phyloP scores from a whole-genome alignment of 305 asterid species.

The Fraxinus platypoda region DNA sequence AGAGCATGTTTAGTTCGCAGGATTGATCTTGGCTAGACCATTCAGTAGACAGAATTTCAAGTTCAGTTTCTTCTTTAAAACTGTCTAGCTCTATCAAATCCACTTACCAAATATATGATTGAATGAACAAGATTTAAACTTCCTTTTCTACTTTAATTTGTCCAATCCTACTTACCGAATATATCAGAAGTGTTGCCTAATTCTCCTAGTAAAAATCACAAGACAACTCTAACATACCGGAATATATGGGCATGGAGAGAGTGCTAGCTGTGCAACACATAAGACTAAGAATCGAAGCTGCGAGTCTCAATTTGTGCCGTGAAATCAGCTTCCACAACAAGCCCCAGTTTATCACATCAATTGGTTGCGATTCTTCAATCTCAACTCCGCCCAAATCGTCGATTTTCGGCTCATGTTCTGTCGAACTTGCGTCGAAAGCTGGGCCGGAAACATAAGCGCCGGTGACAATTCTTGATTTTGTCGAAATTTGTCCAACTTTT shows the following conservation, averaged over 20 bases:
- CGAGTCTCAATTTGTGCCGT: slow-evolving; percentile 64
- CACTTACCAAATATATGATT: background rate
- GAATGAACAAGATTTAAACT: background rate
- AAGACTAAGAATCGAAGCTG: slow-evolving; percentile 57
- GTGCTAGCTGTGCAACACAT: slow-evolving; percentile 68
- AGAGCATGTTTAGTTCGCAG: background rate
- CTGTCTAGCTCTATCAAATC: background rate
- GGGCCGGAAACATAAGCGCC: slow-evolving; percentile 77
- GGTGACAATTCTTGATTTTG: slow-evolving; percentile 25
- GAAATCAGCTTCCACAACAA: slow-evolving; percentile 66
- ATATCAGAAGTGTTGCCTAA: background rate
- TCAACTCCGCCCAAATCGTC: slow-evolving; percentile 37
- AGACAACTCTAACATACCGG: slow-evolving; percentile 49
- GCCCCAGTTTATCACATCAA: slow-evolving; percentile 75
- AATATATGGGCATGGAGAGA: slow-evolving; percentile 75
- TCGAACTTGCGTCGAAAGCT: slow-evolving; percentile 65
- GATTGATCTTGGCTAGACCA: background rate
- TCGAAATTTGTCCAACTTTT: slow-evolving; percentile 16
- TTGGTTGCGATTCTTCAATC: slow-evolving; percentile 40
- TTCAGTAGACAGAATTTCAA: background rate
- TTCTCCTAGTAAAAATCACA: background rate
- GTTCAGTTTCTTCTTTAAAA: background rate
- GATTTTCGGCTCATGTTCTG: slow-evolving; percentile 57
- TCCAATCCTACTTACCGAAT: background rate
- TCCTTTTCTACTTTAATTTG: background rate